Percentiles rank a stretch among this genome's conserved stretches.
Evolutionary conservation across 148 eudicot species (phyloP).

Genomic region (Amaranthus cruentus): DNA sequence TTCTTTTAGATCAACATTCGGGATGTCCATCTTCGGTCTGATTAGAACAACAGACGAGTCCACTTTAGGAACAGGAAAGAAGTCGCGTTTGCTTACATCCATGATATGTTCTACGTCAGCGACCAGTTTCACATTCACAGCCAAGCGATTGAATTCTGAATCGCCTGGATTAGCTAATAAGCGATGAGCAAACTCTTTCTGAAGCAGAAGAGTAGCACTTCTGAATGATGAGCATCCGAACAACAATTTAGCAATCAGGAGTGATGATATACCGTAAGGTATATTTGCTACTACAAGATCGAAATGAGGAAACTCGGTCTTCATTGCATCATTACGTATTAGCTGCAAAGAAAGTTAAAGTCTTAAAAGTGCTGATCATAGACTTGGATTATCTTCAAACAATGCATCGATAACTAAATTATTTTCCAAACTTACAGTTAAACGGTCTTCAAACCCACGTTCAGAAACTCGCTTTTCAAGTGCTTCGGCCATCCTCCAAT

Average conservation of each 20-base stretch:
- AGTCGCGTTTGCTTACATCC: conserved; percentile 90
- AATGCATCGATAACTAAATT: neutral
- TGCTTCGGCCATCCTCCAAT: conserved; percentile 73
- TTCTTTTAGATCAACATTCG: conserved; percentile 62
- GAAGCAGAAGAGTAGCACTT: conserved; percentile 81
- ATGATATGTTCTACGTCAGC: conserved; percentile 77
- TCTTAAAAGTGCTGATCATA: neutral
- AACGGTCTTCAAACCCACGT: conserved; percentile 39
- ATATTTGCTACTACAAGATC: conserved; percentile 97
- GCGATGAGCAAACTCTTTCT: conserved; percentile 88
- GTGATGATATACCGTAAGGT: conserved; percentile 88
- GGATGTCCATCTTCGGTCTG: conserved; percentile 54
- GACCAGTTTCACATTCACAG: conserved; percentile 74
- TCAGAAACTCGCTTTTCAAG: conserved; percentile 58
- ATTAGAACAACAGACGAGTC: conserved; percentile 83
- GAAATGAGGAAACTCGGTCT: conserved; percentile 64
- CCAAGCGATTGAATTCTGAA: conserved; percentile 80
- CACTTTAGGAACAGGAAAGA: conserved; percentile 78
- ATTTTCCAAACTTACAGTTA: conserved; percentile 46
- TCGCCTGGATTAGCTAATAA: conserved; percentile 91
- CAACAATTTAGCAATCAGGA: conserved; percentile 73
- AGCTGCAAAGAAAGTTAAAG: conserved; percentile 42
- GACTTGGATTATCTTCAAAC: neutral
- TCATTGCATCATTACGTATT: conserved; percentile 69
- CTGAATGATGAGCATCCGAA: conserved; percentile 54